phyloP scores from a whole-genome alignment of 805 yeast genomes.

The Barnettozyma siamensis region DNA sequence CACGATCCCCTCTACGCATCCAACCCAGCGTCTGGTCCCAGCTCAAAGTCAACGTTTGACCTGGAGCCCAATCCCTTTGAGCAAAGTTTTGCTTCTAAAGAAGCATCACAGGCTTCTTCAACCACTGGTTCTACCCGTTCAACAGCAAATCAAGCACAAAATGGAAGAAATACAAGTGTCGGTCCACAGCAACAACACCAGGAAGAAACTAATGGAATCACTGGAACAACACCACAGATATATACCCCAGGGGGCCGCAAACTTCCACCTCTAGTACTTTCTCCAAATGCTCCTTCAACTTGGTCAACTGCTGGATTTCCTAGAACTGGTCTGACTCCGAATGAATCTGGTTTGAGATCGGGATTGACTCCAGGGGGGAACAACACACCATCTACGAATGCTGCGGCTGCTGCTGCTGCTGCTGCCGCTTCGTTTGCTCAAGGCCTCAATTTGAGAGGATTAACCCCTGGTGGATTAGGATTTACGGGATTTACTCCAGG shows the following conservation, averaged over 20 bases:
- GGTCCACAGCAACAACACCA: too few species aligned
- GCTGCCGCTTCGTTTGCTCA: slow-evolving; percentile 29
- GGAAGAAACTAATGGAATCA: slow-evolving; percentile 8
- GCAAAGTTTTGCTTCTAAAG: slow-evolving; percentile 79
- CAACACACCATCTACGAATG: slow-evolving; percentile 22
- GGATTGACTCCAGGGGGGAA: slow-evolving; percentile 63
- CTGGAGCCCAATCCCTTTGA: slow-evolving; percentile 95
- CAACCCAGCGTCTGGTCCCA: neutral
- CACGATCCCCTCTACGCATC: neutral
- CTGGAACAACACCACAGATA: slow-evolving; percentile 38
- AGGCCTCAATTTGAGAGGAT: slow-evolving; percentile 24
- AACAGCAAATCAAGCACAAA: neutral
- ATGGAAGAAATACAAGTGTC: neutral
- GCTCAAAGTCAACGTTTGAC: slow-evolving; percentile 43
- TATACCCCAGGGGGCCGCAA: slow-evolving; percentile 54
- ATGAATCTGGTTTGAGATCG: slow-evolving; percentile 64
- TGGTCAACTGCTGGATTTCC: slow-evolving; percentile 24
- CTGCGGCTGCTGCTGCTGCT: slow-evolving; percentile 16
- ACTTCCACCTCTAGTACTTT: slow-evolving; percentile 41
- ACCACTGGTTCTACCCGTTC: slow-evolving; percentile 9
- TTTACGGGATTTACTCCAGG: slow-evolving; percentile 31
- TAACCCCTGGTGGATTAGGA: slow-evolving; percentile 23
- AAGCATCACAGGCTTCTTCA: slow-evolving; percentile 23
- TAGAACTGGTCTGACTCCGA: slow-evolving; percentile 65
- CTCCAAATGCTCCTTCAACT: slow-evolving; percentile 22